Conservation (phyloP, 2,329 filamentous ascomycete genomes). For the Verticillium dahliae region DNA sequence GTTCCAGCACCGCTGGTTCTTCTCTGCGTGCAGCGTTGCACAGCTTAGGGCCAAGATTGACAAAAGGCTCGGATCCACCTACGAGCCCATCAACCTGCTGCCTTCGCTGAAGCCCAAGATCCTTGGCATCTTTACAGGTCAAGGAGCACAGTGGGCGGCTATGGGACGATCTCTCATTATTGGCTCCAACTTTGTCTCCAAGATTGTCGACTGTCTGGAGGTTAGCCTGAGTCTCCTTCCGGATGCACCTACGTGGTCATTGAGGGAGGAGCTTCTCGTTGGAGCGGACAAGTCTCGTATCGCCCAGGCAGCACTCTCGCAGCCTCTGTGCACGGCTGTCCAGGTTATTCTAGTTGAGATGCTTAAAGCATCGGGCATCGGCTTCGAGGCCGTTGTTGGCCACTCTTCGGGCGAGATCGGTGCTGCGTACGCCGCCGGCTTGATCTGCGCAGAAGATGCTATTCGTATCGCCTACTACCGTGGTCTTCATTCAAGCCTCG, state of each 20-base stretch:
- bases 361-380: constrained; percentile 21
- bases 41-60: not conserved
- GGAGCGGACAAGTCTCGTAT: constrained; percentile 12
- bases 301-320: constrained; percentile 9
- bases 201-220: no score
- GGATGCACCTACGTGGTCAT: constrained; percentile 15
- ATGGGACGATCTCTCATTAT: not conserved
- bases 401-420: constrained; percentile 45
- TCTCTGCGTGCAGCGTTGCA: no score
- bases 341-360: constrained; percentile 19
- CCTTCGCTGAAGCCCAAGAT: not conserved
- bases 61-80: not conserved
- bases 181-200: no score
- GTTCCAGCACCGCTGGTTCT: no score
- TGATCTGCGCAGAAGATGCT: constrained; percentile 20
- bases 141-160: constrained; percentile 22
- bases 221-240: no score
- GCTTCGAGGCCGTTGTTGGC: constrained; percentile 30
- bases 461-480: constrained; percentile 17
- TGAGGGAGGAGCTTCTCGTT: constrained; percentile 16
- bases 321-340: constrained; percentile 14
- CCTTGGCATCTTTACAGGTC: constrained; percentile 22
- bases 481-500: constrained; percentile 1
- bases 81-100: not conserved
- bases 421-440: constrained; percentile 41